Percentiles rank a stretch among this genome's conserved stretches.
Conservation (phyloP, 2,329 filamentous ascomycete species). For the Colletotrichum liaoningense region DNA sequence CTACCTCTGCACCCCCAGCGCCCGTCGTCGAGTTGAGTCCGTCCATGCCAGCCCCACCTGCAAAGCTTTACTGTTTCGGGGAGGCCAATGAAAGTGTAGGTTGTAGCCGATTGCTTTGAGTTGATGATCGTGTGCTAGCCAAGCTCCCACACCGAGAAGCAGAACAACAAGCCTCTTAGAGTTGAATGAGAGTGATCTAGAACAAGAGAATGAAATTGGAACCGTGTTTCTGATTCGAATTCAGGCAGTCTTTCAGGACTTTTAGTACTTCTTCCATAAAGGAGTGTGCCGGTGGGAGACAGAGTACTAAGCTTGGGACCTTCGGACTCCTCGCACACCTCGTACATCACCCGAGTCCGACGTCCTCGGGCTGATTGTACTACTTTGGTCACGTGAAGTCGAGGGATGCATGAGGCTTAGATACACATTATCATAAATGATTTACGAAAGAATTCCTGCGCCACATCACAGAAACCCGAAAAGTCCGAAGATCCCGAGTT, state of each 20-base stretch:
- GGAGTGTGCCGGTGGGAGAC: too few species aligned
- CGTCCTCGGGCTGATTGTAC: background rate
- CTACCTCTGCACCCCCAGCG: background rate
- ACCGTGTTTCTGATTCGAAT: background rate
- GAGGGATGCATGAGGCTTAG: background rate
- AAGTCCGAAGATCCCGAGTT: background rate
- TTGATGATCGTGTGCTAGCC: background rate
- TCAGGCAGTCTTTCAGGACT: background rate
- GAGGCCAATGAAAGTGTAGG: background rate
- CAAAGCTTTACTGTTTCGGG: background rate
- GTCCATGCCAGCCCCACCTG: background rate
- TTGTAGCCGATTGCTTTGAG: background rate
- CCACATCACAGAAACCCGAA: background rate
- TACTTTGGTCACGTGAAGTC: background rate
- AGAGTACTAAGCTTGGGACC: background rate
- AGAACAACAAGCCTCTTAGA: background rate
- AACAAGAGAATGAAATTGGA: too few species aligned
- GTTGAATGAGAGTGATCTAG: background rate
- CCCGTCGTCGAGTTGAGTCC: background rate
- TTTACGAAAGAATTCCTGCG: background rate
- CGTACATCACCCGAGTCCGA: constrained; percentile 16
- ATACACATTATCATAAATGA: background rate
- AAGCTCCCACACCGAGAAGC: too few species aligned
- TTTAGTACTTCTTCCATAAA: background rate
- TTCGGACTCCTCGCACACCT: background rate